Evolutionary conservation across 1,284 basidiomycete species (phyloP).

Genomic region (Lentinula novae-zelandiae): DNA sequence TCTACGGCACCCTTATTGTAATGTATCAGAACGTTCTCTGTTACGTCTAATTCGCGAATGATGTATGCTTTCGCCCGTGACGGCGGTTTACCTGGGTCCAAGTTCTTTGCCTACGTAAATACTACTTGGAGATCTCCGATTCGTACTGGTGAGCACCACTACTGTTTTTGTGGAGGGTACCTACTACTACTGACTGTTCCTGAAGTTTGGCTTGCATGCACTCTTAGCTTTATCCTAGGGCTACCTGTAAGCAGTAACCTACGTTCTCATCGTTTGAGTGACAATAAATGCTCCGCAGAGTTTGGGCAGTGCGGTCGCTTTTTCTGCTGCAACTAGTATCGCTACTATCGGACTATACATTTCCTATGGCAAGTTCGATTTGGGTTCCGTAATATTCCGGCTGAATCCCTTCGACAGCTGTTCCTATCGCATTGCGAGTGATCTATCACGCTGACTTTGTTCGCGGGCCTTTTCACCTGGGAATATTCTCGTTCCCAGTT

Average conservation of each 20-base stretch:
- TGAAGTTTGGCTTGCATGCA: constrained; percentile 73
- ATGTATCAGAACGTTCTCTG: constrained; percentile 54
- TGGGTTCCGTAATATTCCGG: background rate
- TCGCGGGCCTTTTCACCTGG: constrained; percentile 71
- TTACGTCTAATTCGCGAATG: constrained; percentile 77
- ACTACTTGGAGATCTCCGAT: constrained; percentile 56
- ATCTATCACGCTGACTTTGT: constrained; percentile 56
- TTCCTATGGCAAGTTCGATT: constrained; percentile 49
- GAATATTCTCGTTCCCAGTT: constrained; percentile 55
- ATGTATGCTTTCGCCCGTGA: constrained; percentile 75
- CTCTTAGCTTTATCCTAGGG: constrained; percentile 70
- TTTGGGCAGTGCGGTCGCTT: constrained; percentile 68
- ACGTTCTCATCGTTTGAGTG: background rate
- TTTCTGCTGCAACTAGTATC: constrained; percentile 71
- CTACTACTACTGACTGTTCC: background rate
- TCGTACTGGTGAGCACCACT: constrained; percentile 48
- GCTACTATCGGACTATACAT: constrained; percentile 78
- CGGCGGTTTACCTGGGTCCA: constrained; percentile 64
- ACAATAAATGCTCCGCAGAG: constrained; percentile 17
- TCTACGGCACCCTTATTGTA: background rate
- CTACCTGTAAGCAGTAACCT: constrained; percentile 40
- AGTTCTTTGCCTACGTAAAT: constrained; percentile 65
- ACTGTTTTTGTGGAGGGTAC: background rate
- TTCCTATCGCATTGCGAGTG: constrained; percentile 66
- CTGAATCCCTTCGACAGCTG: constrained; percentile 33